These are phyloP conservation scores for Ganoderma resinaceum DNA, from an alignment of 1,284 basidiomycete genomes.

Conservation along the genomic window DNA sequence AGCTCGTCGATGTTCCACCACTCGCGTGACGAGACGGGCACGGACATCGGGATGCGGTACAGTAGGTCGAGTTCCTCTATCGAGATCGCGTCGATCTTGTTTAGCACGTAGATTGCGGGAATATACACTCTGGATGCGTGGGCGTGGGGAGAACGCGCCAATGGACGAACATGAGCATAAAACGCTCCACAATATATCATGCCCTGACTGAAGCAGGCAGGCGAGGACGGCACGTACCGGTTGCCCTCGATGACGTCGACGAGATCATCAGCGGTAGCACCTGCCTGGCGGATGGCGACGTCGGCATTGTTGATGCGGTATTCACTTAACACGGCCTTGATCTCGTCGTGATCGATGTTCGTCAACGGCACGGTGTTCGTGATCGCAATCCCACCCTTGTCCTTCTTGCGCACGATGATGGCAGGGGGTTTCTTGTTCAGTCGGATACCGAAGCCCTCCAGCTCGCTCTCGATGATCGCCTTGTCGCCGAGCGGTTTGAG, in stretches of 20 bases:
- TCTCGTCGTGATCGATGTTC: constrained; percentile 94
- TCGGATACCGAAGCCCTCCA: constrained; percentile 97
- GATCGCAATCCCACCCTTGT: constrained; percentile 93
- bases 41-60: constrained; percentile 94
- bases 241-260: constrained; percentile 97
- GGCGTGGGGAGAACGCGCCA: background rate
- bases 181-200: background rate
- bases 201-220: constrained; percentile 8
- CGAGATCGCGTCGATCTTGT: constrained; percentile 97
- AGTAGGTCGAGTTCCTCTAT: constrained; percentile 98
- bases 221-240: constrained; percentile 53
- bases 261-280: constrained; percentile 96
- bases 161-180: background rate
- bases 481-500: constrained; percentile 97
- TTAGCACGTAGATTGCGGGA: constrained; percentile 88
- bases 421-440: constrained; percentile 96
- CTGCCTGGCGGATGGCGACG: constrained; percentile 91
- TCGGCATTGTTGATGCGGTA: constrained; percentile 93
- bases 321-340: constrained; percentile 95
- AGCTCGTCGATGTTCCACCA: constrained; percentile 99
- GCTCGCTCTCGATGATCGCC: constrained; percentile 87
- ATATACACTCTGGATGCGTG: constrained; percentile 82
- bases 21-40: constrained; percentile 91
- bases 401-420: constrained; percentile 90
- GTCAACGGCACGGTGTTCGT: constrained; percentile 98